Evolutionary conservation across 2,329 filamentous ascomycete species (phyloP).

Genomic region (Claviceps sp.): DNA sequence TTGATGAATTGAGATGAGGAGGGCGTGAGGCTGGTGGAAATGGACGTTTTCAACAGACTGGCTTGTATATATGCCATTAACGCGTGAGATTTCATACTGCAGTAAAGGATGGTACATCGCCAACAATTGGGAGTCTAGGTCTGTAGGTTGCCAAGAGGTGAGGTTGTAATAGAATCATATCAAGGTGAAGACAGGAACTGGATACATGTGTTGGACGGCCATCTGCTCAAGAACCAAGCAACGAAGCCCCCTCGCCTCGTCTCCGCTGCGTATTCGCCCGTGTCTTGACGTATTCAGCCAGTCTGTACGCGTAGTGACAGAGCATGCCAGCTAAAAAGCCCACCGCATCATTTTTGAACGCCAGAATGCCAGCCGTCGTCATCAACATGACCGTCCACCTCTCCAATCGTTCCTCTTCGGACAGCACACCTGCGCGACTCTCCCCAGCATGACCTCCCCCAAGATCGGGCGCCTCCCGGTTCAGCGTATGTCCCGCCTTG

Average conservation of each 20-base stretch:
- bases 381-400: conserved; percentile 85
- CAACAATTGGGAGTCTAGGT: no score
- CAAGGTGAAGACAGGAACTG: no score
- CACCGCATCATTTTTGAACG: conserved; percentile 80
- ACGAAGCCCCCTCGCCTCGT: conserved; percentile 15
- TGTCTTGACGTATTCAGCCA: conserved; percentile 31
- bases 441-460: conserved; percentile 39
- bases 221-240: conserved; percentile 13
- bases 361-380: conserved; percentile 68
- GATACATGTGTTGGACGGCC: no score
- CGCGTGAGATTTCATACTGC: no score
- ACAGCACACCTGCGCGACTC: conserved; percentile 38
- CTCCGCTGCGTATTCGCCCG: conserved; percentile 7
- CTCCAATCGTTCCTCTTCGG: conserved; percentile 55
- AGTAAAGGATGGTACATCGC: no score
- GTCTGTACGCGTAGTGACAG: conserved; percentile 56
- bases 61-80: no score
- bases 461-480: conserved; percentile 51
- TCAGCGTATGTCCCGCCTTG: conserved; percentile 71
- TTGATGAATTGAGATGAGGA: no score
- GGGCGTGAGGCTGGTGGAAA: no score
- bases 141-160: no score
- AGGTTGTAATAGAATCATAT: no score
- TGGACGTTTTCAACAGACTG: no score
- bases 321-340: conserved; percentile 74